Conservation (phyloP, 768 basidiomycete genomes). For the Tephrocybe sp. region DNA sequence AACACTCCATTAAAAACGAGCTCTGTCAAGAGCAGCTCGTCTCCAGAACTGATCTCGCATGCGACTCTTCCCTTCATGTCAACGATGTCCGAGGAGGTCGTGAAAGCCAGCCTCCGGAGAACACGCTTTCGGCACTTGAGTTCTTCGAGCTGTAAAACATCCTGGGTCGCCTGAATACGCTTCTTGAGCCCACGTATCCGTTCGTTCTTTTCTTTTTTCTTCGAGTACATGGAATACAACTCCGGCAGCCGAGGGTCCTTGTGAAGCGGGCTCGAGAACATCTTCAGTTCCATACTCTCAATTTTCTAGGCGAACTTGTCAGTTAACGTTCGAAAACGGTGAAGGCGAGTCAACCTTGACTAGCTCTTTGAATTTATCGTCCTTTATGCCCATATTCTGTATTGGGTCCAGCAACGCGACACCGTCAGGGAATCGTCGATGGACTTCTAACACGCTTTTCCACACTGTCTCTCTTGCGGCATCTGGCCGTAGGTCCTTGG, state of each 20-base stretch:
- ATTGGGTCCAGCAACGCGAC: conserved; percentile 88
- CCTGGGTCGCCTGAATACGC: conserved; percentile 86
- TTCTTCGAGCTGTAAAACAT: conserved; percentile 94
- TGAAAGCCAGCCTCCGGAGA: conserved; percentile 88
- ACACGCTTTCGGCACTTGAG: conserved; percentile 95
- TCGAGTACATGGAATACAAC: conserved; percentile 76
- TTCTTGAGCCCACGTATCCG: conserved; percentile 79
- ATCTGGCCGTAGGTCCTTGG: conserved; percentile 84
- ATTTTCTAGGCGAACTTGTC: conserved; percentile 68
- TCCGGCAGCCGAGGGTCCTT: conserved; percentile 76
- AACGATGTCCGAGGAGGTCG: conserved; percentile 85
- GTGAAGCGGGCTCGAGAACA: conserved; percentile 79
- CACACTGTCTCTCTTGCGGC: conserved; percentile 79
- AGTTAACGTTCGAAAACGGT: background rate
- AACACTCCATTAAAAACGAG: conserved; percentile 97
- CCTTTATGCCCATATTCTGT: conserved; percentile 93
- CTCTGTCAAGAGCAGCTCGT: conserved; percentile 94
- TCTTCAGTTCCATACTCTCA: conserved; percentile 80
- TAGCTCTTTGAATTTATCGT: conserved; percentile 87
- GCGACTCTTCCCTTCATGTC: conserved; percentile 98
- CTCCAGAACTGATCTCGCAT: conserved; percentile 97
- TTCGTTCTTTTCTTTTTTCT: conserved; percentile 70
- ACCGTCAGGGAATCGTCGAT: conserved; percentile 85
- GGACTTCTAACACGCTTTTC: conserved; percentile 92
- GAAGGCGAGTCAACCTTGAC: conserved; percentile 57